Evolutionary conservation across 2,329 filamentous ascomycete species (phyloP), one percentile per base, ranked within the genome.

Genomic region (Trematosphaeria pertusa): DNA sequence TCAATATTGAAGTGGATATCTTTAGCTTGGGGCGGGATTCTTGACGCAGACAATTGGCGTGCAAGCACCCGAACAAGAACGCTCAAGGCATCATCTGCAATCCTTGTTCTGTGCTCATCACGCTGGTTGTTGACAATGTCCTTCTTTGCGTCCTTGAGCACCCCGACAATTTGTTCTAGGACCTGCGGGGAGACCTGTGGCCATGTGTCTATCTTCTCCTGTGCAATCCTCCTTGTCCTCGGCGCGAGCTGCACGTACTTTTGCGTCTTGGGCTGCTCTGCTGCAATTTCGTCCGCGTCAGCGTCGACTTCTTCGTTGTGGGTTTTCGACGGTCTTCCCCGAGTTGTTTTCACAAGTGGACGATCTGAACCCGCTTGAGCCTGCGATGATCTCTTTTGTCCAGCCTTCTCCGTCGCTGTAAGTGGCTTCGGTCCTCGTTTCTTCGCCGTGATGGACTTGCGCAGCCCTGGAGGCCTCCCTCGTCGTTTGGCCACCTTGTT

Each of bases 1-100:
- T 89, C 86, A 53, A 86, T 86, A 59, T 87, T 80, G 36, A 90
- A 81, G 38, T 82, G 77, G 12, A 77, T 74, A 6, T 73, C 76
- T 41, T 70, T 70, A 32, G 71, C 71, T 2, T 80, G 76, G 0
- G 82, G 83, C 1, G 87, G 87, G 62, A 90, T 88, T n/a, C 85
- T 85, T 40, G 88, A 75, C 24, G 78, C 79, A 12, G 75, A 69
- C 5, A 89, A 72, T 60, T 85, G 86, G 37, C 75, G 78, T 26
- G 80, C 71, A 24, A 90, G 74, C 40, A 79, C 80, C 31, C 78
- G 77, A 6, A 82, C 73, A 19, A 87, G 76, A 30, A 76, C 75
- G 28, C 78, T 75, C 5, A 90, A 73, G 17, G 81, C 81, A 2
- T 78, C 72, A 7, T 82, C 74, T 8, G 84, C 83, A 46, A 84